Evolutionary conservation across 768 basidiomycete genomes (phyloP).

Genomic region (Lentinula guzmanii): DNA sequence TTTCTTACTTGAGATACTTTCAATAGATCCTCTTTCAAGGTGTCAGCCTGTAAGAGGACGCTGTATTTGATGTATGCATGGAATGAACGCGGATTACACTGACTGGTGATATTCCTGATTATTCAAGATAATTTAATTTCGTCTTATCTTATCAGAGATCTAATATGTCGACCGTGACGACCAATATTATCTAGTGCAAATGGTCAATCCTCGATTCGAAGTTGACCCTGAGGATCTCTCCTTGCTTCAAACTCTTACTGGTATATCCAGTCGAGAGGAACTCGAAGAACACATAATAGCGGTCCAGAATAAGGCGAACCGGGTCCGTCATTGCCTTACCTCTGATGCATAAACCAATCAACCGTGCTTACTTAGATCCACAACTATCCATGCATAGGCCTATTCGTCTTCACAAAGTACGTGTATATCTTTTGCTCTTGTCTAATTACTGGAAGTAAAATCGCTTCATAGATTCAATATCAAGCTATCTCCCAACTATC

Average conservation of each 20-base stretch:
- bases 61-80: no score
- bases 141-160: neutral
- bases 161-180: neutral
- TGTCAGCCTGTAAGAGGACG: no score
- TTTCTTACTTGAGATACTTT: no score
- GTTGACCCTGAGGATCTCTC: slow-evolving; percentile 7
- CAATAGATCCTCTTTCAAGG: no score
- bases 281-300: slow-evolving; percentile 14
- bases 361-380: neutral
- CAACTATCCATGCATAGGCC: slow-evolving; percentile 1
- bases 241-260: slow-evolving; percentile 13
- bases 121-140: no score
- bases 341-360: neutral
- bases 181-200: neutral
- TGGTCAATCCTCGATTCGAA: neutral
- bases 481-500: slow-evolving; percentile 16
- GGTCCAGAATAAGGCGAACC: slow-evolving; percentile 14
- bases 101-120: no score
- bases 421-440: slow-evolving; percentile 24
- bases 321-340: slow-evolving; percentile 1
- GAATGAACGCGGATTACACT: no score
- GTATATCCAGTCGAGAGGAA: slow-evolving; percentile 13
- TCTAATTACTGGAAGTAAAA: neutral
- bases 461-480: slow-evolving; percentile 13
- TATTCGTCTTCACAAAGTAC: slow-evolving; percentile 26